A percentile compares a stretch with the other conserved stretches of the same genome.
Evolutionary conservation across 2,329 filamentous ascomycete species (phyloP).

Genomic region (Penicillium sp.): DNA sequence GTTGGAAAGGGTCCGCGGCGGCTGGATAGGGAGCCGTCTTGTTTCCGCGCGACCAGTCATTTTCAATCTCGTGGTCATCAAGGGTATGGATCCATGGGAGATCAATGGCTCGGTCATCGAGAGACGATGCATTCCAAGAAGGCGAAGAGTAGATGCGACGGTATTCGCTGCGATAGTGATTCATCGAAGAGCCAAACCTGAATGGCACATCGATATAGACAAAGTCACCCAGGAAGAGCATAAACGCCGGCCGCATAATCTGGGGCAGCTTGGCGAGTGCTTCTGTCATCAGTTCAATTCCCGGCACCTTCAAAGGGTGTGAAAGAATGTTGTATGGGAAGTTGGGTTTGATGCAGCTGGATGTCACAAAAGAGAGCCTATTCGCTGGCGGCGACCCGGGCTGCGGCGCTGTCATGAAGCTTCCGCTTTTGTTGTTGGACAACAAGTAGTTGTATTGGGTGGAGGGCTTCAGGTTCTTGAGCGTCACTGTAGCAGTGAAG

Average conservation of each 20-base stretch:
- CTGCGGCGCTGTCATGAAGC: conserved; percentile 70
- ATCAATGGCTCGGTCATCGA: conserved; percentile 54
- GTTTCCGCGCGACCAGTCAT: conserved; percentile 78
- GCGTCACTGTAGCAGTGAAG: conserved; percentile 65
- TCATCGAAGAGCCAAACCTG: conserved; percentile 63
- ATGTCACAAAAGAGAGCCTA: conserved; percentile 83
- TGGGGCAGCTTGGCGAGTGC: conserved; percentile 65
- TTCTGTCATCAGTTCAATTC: conserved; percentile 69
- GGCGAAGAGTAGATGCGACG: conserved; percentile 93
- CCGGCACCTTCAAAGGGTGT: conserved; percentile 75
- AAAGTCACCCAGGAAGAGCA: conserved; percentile 53
- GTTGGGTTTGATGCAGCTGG: conserved; percentile 84
- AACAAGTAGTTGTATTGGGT: conserved; percentile 76
- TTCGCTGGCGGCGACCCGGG: conserved; percentile 59
- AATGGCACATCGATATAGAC: conserved; percentile 68
- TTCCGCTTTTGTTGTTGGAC: conserved; percentile 79
- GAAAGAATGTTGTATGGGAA: conserved; percentile 84
- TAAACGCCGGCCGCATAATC: conserved; percentile 44
- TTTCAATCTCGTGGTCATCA: conserved; percentile 93
- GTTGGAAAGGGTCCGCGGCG: conserved; percentile 75
- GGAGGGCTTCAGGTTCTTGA: conserved; percentile 63
- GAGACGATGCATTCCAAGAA: conserved; percentile 63
- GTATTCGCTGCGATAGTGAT: conserved; percentile 85
- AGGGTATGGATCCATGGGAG: conserved; percentile 97
- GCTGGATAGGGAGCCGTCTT: conserved; percentile 71